These are phyloP conservation scores for Tricholomella constricta DNA, from an alignment of 768 basidiomycete species.

Conservation along the genomic window DNA sequence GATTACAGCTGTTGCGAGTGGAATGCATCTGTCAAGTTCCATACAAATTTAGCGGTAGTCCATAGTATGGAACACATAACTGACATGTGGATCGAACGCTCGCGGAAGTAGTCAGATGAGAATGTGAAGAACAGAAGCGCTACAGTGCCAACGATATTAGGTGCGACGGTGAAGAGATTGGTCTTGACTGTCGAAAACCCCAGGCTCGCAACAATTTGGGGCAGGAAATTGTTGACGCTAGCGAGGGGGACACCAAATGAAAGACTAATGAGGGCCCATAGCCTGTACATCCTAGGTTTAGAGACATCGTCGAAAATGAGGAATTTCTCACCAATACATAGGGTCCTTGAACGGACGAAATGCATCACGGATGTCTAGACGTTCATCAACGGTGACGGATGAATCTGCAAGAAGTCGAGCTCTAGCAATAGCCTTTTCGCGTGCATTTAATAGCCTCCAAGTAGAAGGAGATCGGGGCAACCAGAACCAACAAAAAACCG, in stretches of 20 bases:
- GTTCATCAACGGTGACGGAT: conserved; percentile 43
- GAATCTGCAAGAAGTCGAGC: conserved; percentile 48
- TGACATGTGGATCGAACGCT: conserved; percentile 50
- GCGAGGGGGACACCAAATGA: conserved; percentile 50
- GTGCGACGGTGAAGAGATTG: conserved; percentile 54
- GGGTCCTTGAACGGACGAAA: conserved; percentile 45
- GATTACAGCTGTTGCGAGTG: conserved; percentile 37
- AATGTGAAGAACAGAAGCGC: conserved; percentile 47
- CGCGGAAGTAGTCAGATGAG: conserved; percentile 53
- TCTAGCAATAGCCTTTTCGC: conserved; percentile 43
- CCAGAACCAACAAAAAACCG: conserved; percentile 48
- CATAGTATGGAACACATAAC: conserved; percentile 4
- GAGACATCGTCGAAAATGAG: neutral
- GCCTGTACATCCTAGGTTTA: conserved; percentile 19
- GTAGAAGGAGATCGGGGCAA: conserved; percentile 44
- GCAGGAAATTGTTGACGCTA: conserved; percentile 56
- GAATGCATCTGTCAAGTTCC: conserved; percentile 37
- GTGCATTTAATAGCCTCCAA: conserved; percentile 38
- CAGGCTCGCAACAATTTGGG: conserved; percentile 47
- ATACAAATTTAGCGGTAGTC: neutral
- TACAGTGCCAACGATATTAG: conserved; percentile 51
- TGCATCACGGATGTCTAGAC: conserved; percentile 42
- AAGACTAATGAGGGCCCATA: conserved; percentile 48
- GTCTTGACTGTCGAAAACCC: conserved; percentile 52
- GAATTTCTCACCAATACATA: conserved; percentile 40